Evolutionary conservation across 2,329 filamentous ascomycete species (phyloP).

Genomic region (Aureobasidium sp.): DNA sequence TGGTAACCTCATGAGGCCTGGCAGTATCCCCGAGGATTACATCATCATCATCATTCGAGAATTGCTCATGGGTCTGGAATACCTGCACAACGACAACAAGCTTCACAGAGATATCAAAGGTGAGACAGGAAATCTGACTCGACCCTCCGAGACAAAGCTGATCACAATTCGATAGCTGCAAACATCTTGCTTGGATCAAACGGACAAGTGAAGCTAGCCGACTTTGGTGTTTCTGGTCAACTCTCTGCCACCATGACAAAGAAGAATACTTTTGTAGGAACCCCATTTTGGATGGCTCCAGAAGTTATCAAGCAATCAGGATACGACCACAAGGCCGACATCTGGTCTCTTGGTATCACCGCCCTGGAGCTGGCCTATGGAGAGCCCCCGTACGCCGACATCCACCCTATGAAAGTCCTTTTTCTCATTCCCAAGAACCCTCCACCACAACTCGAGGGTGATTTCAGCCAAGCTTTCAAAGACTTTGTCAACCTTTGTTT

Average conservation of each 20-base stretch:
- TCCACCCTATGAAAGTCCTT: conserved; percentile 96
- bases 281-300: conserved; percentile 98
- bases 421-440: conserved; percentile 95
- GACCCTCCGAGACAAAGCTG: not conserved
- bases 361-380: conserved; percentile 85
- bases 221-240: conserved; percentile 95
- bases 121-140: conserved; percentile 37
- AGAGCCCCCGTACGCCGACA: conserved; percentile 90
- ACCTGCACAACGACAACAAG: conserved; percentile 91
- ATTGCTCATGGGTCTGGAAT: conserved; percentile 80
- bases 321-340: conserved; percentile 96
- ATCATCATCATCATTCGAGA: conserved; percentile 93
- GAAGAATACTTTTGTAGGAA: conserved; percentile 98
- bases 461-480: conserved; percentile 40
- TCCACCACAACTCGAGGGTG: conserved; percentile 53
- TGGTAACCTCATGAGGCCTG: conserved; percentile 90
- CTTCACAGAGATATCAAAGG: conserved; percentile 94
- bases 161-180: conserved; percentile 51
- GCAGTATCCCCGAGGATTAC: conserved; percentile 84
- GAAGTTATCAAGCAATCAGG: conserved; percentile 98
- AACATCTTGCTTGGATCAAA: conserved; percentile 84
- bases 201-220: conserved; percentile 92
- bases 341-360: conserved; percentile 94
- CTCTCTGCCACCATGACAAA: conserved; percentile 98
- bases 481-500: conserved; percentile 57